Conservation (phyloP, 2,329 filamentous ascomycete species). For the Pyrenophora teres region DNA sequence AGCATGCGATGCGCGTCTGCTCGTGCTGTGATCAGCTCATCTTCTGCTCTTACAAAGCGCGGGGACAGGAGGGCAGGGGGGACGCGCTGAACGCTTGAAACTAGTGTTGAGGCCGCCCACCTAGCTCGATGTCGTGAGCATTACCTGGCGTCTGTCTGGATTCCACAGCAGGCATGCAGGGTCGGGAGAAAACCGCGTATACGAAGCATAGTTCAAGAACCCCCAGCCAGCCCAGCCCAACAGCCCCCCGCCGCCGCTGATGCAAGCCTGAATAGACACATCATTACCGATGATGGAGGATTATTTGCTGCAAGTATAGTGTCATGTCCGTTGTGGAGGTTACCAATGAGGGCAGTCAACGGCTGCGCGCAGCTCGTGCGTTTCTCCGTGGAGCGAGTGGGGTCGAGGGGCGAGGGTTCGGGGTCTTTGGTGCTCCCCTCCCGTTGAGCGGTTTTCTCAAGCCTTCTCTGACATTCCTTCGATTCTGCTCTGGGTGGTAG, state of each 20-base stretch:
- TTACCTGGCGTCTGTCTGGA: not conserved
- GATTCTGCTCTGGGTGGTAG: too few relatives aligned
- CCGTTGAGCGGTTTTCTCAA: not conserved
- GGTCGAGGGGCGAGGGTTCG: too few relatives aligned
- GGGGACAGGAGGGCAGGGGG: not conserved
- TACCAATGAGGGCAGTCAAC: too few relatives aligned
- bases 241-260: not conserved
- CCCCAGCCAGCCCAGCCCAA: not conserved
- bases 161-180: slow-evolving; percentile 4
- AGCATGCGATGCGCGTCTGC: not conserved
- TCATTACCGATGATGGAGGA: slow-evolving; percentile 2
- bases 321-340: not conserved
- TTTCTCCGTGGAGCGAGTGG: too few relatives aligned
- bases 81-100: not conserved
- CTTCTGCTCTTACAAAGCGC: not conserved
- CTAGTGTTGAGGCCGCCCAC: slow-evolving; percentile 1
- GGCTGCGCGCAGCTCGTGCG: too few relatives aligned
- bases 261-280: slow-evolving; percentile 5
- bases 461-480: not conserved
- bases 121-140: slow-evolving; percentile 1
- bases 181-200: slow-evolving; percentile 1
- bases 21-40: slow-evolving; percentile 7
- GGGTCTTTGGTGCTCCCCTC: too few relatives aligned
- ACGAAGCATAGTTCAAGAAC: slow-evolving; percentile 2
- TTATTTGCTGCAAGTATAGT: slow-evolving; percentile 5